Conservation (phyloP, 2,329 filamentous ascomycete species). For the Gnomoniopsis smithogilvyi region DNA sequence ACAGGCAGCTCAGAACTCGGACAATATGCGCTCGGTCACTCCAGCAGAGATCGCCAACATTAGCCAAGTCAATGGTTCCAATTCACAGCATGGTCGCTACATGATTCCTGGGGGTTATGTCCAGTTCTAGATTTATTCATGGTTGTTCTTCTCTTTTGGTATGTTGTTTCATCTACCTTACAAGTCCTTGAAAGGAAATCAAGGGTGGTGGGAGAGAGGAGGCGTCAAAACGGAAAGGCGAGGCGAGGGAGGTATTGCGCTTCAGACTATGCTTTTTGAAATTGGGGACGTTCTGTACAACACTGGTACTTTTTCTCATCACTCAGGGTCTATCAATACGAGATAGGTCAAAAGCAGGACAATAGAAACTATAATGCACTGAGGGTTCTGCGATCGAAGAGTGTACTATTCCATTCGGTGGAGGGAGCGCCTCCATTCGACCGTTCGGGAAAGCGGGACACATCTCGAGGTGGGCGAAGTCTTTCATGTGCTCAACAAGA, state of each 20-base stretch:
- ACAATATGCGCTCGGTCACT: not conserved
- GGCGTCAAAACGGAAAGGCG: constrained; percentile 5
- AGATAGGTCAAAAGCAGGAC: not conserved
- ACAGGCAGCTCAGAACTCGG: not conserved
- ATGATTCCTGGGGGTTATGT: not conserved
- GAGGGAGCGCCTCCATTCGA: not conserved
- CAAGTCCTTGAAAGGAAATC: not conserved
- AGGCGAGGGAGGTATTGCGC: not conserved
- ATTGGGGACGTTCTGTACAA: not conserved
- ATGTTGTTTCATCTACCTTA: not conserved
- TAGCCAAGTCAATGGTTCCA: not conserved
- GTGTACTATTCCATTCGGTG: no score
- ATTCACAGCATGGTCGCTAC: not conserved
- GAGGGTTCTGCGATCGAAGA: not conserved
- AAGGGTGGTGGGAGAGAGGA: not conserved
- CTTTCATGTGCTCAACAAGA: no score
- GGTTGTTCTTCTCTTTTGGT: not conserved
- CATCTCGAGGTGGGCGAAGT: not conserved
- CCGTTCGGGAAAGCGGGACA: not conserved
- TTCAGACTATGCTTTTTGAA: not conserved
- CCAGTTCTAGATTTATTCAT: not conserved
- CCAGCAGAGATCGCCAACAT: not conserved
- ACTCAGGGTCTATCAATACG: not conserved
- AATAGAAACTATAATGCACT: not conserved
- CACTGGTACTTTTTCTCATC: not conserved